Evolutionary conservation across 371 early-diverging fungal genomes (phyloP), one percentile per base, ranked within the genome.

Genomic region (Mucor piriformis): DNA sequence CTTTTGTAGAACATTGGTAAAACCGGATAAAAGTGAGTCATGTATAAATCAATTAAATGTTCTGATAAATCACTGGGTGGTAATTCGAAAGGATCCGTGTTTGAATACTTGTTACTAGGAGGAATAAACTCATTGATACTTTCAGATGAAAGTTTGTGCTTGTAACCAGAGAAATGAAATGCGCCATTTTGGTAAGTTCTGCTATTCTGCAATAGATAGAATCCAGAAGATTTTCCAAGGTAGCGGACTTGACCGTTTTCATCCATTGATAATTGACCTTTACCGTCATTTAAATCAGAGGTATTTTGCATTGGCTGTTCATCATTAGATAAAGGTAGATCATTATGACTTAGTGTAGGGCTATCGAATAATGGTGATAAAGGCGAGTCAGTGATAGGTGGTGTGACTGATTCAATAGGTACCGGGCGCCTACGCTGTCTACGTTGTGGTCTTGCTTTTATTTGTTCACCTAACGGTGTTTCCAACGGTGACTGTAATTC

Each of bases 51-150:
- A 52, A 85, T 63, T 8, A 85, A 69, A 56, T 83, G 85, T 25
- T 74, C 66, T 2, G 81, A 80, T 42, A 85, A 61, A 21, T 85
- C 85, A 29, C 70, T 74, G 16, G 83, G 83, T 15, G 79, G 79
- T 24, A 78, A 33, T 47, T 69, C 75, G 7, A 66, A 61, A 3
- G 65, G 70, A 40, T 73, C 65, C 3, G 77, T 57, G 6, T 24
- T 46, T 10, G 24, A 29, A 32, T 60, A 16, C 25, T 29, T 18
- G 21, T 40, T 37, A 23, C 54, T 38, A 21, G 40, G 34, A 11
- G 16, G 7, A 5, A 20, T 20, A 44, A 44, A 44, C 2, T 18
- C 21, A 18, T 44, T 44, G 5, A 44, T 44, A n/a, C 16, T 38
- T 38, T 38, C 16, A 38, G 38, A 38, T 11, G 42, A 32, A 13